Base-by-base conservation (phyloP, 1,139 yeast species). In the Neolecta irregularis region DNA sequence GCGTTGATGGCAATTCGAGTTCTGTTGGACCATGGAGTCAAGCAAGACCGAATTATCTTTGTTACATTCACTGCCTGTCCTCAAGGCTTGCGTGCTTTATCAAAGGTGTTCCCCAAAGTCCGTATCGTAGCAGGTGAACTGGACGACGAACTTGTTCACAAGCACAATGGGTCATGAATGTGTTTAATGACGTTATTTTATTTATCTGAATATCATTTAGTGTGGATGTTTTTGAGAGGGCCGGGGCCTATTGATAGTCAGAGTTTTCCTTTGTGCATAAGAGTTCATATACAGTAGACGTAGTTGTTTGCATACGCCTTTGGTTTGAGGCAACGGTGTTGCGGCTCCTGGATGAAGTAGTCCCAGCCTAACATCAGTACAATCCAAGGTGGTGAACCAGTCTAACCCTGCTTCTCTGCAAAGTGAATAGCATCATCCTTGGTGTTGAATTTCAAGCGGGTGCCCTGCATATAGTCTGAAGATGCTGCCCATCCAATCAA, bases 1-100 rank as follows among this genome's bases (percentile, higher is more conserved):
- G 74, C 85, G 2, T 78, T 81, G 34, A 88, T 88, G 96, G 93
- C 95, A 0, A 70, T 81, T 32, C 91, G 83, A 47, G 85, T 88
- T 3, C 60, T 88, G 39, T 48, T 78, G 12, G 96, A 88, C 52
- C 93, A 85, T 52, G 76, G 74, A 12, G 74, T 79, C n/a, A 48
- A 53, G 5, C 65, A 69, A 36, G 58, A 64, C 29, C 67, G 78
- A 45, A 78, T 88, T 29, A 65, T 75, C 2, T 62, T 83, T 36
- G 72, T 85, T 22, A 61, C 74, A 11, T 79, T 77, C 50, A 55
- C 77, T 41, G 79, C 83, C n/a, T 37, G 93, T 0, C 92, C 77
- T 46, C 62, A 72, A 26, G 95, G 93, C 1, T 56, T 81, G n/a
- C 63, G 79, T 41, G 64, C 95, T 40, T 64, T 88, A 4, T 56